Evolutionary conservation across 2,329 filamentous ascomycete species (phyloP), one percentile per base, ranked within the genome.

Genomic region (Apiospora koreana): DNA sequence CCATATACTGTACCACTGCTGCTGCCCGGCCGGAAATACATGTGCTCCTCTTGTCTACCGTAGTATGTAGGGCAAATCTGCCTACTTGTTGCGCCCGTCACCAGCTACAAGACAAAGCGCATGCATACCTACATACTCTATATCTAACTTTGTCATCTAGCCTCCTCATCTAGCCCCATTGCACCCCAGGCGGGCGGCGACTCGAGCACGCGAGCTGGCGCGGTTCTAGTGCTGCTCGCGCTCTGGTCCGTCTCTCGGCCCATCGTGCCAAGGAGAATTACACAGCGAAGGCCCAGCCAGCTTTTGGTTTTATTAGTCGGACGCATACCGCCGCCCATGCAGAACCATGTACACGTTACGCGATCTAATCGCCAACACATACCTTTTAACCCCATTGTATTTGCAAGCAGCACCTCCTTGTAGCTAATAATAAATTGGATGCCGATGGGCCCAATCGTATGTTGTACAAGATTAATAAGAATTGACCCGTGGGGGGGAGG

Each of bases 201-300:
- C 68, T 74, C 72, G 41, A 73, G 67, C 65, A 65, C 73, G 9
- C 73, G 73, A 38, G 73, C 43, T 75, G 54, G 54, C 54, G 54
- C 54, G 28, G 31, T 38, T 12, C 54, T 62, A 62, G 54, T 62
- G 54, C 31, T 62, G 54, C 54, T 62, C 31, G 54, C 54, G 18
- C 54, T n/a, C 54, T 62, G 54, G 54, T 62, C 54, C 54, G 28
- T 23, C 54, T 23, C 54, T 62, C 54, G 31, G 31, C 28, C 54
- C 54, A 35, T 38, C 54, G 54, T 38, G 54, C 54, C 54, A 62
- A 62, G 54, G 54, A 62, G 54, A 62, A 38, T 62, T 62, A 62
- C 54, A 58, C 21, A 18, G n/a, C n/a, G n/a, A 38, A 28, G 54
- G 28, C 35, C 35, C 35, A 35, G 35, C 54, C 31, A 58, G 50